phyloP scores from a whole-genome alignment of 2,329 filamentous ascomycete species.

The Arthrinium puccinioides region DNA sequence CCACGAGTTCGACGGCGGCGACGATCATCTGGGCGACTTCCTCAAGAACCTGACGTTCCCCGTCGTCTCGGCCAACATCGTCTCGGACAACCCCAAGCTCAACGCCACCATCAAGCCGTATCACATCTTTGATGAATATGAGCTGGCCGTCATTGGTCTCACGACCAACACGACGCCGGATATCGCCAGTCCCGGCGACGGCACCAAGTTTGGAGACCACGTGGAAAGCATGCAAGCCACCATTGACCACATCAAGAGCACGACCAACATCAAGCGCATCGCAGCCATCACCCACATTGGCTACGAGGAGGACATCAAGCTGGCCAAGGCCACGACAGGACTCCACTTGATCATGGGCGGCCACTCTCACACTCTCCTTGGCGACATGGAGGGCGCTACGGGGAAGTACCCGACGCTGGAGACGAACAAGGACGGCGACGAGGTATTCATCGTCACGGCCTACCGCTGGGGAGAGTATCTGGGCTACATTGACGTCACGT shows the following conservation, averaged over 20 bases:
- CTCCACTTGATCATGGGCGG: slow-evolving; percentile 57
- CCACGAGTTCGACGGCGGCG: slow-evolving; percentile 60
- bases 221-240: slow-evolving; percentile 52
- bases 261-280: slow-evolving; percentile 56
- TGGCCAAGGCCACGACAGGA: slow-evolving; percentile 52
- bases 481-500: slow-evolving; percentile 60
- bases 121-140: slow-evolving; percentile 54
- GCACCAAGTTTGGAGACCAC: slow-evolving; percentile 51
- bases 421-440: slow-evolving; percentile 52
- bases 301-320: slow-evolving; percentile 54
- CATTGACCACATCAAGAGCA: slow-evolving; percentile 53
- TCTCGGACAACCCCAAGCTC: slow-evolving; percentile 50
- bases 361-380: slow-evolving; percentile 41
- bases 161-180: slow-evolving; percentile 52
- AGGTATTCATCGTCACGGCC: slow-evolving; percentile 61
- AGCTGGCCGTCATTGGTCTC: slow-evolving; percentile 56
- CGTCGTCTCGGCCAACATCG: slow-evolving; percentile 55
- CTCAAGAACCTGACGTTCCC: slow-evolving; percentile 58
- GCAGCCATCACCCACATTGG: slow-evolving; percentile 62
- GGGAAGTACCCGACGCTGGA: slow-evolving; percentile 59
- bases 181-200: slow-evolving; percentile 51
- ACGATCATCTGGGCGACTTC: slow-evolving; percentile 55
- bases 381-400: slow-evolving; percentile 47
- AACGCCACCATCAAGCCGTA: slow-evolving; percentile 60
- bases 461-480: slow-evolving; percentile 64